Base-by-base conservation (phyloP, 2,329 filamentous ascomycete genomes). In the Fusarium metavorans region DNA sequence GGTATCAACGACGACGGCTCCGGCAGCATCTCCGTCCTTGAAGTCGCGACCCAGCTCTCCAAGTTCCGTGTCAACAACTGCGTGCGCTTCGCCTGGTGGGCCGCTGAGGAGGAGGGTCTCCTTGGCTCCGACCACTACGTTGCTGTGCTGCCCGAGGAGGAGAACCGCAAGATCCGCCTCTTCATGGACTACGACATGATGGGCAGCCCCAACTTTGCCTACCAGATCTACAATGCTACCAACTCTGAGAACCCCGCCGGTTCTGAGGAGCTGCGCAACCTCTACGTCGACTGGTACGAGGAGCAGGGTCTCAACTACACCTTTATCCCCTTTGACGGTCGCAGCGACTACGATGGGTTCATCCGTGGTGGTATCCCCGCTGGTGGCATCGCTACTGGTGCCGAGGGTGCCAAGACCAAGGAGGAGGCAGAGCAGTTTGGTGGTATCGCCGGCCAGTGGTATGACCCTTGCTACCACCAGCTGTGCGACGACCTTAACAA, bases 1-100 rank as follows among this genome's bases (percentile, higher is more conserved):
- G 93, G 93, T 23, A 94, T 95, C 86, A 95, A 95, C 81, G 93
- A 95, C 76, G 92, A 95, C 77, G 93, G 93, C 56, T 92, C 91
- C 4, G 93, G 93, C 65, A 90, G 88, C 37, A 77, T 91, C 64
- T 88, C 89, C 1, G 83, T 92, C 6, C 87, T 93, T 43, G 91
- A 93, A 79, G 84, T 93, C 10, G 91, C 91, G 2, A 87, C 85
- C 3, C 89, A 91, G 73, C 83, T 92, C 66, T 82, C 87, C 67
- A 85, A 86, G 23, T 92, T 88, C 81, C 82, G 81, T 37, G 89
- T 92, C 76, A 89, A 89, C 80, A 92, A 92, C 83, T 91, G 89
- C 75, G 89, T 92, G 23, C 88, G 91, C 60, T 92, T 93, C 68
- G 90, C 88, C 3, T 93, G 91, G 90, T 93, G 91, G 90, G 87